Evolutionary conservation across 2,329 filamentous ascomycete genomes (phyloP).

Genomic region (Grosmannia clavigera): DNA sequence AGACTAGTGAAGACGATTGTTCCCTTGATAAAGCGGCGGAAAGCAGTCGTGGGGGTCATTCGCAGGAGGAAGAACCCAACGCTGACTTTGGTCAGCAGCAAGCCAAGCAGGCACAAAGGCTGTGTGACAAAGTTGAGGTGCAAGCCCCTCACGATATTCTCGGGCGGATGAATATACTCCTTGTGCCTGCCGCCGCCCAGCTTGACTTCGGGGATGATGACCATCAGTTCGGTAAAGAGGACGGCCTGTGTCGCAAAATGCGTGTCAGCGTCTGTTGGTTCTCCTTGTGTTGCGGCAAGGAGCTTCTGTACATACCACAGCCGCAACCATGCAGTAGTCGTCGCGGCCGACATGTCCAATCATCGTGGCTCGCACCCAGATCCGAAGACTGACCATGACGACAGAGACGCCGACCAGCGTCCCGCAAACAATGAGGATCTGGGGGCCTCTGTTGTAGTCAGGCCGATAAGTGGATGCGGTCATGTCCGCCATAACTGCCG

Average conservation of each 20-base stretch:
- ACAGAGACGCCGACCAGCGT: conserved; percentile 15
- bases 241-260: conserved; percentile 5
- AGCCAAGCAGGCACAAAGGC: conserved; percentile 16
- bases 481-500: neutral
- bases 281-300: too few species aligned
- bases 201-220: conserved; percentile 17
- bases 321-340: conserved; percentile 17
- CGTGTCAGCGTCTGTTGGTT: too few species aligned
- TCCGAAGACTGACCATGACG: conserved; percentile 13
- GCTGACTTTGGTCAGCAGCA: conserved; percentile 18
- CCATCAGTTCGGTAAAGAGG: conserved; percentile 17
- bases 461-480: neutral
- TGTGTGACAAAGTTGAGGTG: conserved; percentile 21
- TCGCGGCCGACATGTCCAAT: conserved; percentile 16
- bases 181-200: conserved; percentile 17
- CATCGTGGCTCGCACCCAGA: conserved; percentile 17
- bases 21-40: conserved; percentile 13
- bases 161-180: conserved; percentile 15
- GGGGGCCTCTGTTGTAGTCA: conserved; percentile 18
- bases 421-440: conserved; percentile 19
- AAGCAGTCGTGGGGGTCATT: conserved; percentile 13
- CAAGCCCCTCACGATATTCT: conserved; percentile 14
- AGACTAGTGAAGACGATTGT: conserved; percentile 16
- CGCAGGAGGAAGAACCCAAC: conserved; percentile 19
- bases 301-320: conserved; percentile 13